Percentiles rank a stretch among this genome's conserved stretches.
Conservation (phyloP, 371 early-diverging fungal genomes). For the Rhizopus microsporus region DNA sequence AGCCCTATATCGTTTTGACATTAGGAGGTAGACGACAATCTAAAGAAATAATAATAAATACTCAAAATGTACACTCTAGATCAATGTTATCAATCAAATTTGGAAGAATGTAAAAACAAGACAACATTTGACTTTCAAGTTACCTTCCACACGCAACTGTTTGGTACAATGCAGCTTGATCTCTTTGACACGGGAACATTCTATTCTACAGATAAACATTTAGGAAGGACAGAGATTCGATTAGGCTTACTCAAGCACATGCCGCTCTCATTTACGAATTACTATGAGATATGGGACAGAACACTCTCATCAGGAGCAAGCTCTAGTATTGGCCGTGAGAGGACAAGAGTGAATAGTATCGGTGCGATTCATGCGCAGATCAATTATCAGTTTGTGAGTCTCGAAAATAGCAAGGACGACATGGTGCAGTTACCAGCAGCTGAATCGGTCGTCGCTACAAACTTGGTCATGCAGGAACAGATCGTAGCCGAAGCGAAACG, state of each 20-base stretch:
- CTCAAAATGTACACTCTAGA: slow-evolving; percentile 38
- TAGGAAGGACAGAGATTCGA: slow-evolving; percentile 78
- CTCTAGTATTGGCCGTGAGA: slow-evolving; percentile 58
- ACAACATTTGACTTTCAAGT: slow-evolving; percentile 70
- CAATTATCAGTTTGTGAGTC: slow-evolving; percentile 55
- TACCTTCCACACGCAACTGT: slow-evolving; percentile 78
- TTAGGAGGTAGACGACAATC: slow-evolving; percentile 42
- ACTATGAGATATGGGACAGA: slow-evolving; percentile 73
- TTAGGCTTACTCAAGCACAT: slow-evolving; percentile 61
- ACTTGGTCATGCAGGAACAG: slow-evolving; percentile 24
- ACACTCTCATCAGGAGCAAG: slow-evolving; percentile 60
- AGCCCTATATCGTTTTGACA: slow-evolving; percentile 44
- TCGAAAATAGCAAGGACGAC: not conserved
- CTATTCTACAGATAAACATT: slow-evolving; percentile 67
- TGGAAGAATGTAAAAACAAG: slow-evolving; percentile 74
- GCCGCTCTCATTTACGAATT: slow-evolving; percentile 70
- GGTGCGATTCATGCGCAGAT: slow-evolving; percentile 70
- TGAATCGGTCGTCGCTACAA: not conserved
- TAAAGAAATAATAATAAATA: not conserved
- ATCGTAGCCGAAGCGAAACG: slow-evolving; percentile 26
- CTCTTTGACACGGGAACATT: slow-evolving; percentile 58
- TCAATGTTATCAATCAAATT: slow-evolving; percentile 66
- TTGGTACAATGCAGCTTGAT: slow-evolving; percentile 73
- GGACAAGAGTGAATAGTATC: slow-evolving; percentile 56
- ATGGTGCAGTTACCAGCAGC: not conserved